phyloP scores from a whole-genome alignment of 108 stramenopile genomes.

The Nitzschia putrida region DNA sequence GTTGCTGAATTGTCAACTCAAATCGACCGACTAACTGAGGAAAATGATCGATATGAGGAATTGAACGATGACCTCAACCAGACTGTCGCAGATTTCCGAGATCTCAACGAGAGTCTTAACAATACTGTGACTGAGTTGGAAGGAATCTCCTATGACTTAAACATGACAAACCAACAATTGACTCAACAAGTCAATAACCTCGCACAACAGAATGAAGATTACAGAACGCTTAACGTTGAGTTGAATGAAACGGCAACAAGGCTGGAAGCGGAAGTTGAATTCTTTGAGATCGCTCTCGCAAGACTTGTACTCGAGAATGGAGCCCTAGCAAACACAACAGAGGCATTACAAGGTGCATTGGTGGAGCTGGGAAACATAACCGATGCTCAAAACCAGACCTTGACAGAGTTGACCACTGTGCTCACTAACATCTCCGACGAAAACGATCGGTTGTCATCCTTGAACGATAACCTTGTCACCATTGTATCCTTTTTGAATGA shows the following conservation, averaged over 20 bases:
- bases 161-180: conserved; percentile 20
- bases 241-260: conserved; percentile 24
- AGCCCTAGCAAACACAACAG: conserved; percentile 19
- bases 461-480: conserved; percentile 15
- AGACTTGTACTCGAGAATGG: conserved; percentile 26
- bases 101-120: conserved; percentile 30
- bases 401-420: conserved; percentile 7
- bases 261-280: conserved; percentile 16
- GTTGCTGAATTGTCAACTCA: conserved; percentile 26
- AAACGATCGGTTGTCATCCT: conserved; percentile 28
- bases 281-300: conserved; percentile 19
- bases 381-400: conserved; percentile 13
- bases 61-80: conserved; percentile 30
- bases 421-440: conserved; percentile 27
- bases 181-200: conserved; percentile 17
- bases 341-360: conserved; percentile 5
- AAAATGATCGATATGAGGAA: conserved; percentile 30
- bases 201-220: conserved; percentile 17
- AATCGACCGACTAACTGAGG: conserved; percentile 30
- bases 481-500: conserved; percentile 46
- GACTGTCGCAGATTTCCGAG: conserved; percentile 21
- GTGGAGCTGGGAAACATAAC: conserved; percentile 9
- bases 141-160: conserved; percentile 15
- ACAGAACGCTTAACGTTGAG: conserved; percentile 14
- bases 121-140: conserved; percentile 16